phyloP scores from a whole-genome alignment of 768 basidiomycete species.

The Agaricus subrufescens region DNA sequence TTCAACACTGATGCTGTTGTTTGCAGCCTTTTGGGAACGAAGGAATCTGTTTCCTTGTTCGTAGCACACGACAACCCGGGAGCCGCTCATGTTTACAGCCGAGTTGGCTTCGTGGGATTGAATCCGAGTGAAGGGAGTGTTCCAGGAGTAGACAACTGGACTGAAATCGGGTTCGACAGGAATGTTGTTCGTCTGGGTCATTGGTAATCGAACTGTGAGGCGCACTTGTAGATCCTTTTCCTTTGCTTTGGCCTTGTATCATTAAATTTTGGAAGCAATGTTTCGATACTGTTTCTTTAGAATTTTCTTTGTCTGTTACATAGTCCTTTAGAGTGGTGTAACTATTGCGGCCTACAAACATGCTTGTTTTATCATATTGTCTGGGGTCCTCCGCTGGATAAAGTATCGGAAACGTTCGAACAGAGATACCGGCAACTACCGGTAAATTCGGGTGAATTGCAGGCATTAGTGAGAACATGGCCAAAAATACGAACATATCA shows the following conservation, averaged over 20 bases:
- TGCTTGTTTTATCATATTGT: background rate
- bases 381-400: background rate
- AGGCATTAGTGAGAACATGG: background rate
- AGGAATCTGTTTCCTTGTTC: constrained; percentile 56
- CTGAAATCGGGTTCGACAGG: constrained; percentile 61
- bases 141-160: constrained; percentile 45
- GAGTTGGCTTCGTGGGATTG: constrained; percentile 65
- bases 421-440: too few species aligned
- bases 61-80: constrained; percentile 50
- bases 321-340: background rate
- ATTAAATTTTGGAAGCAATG: too few species aligned
- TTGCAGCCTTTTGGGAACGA: constrained; percentile 24
- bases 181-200: constrained; percentile 49
- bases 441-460: background rate
- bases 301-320: background rate
- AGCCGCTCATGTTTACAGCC: constrained; percentile 53
- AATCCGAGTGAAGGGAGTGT: constrained; percentile 21
- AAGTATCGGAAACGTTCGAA: background rate
- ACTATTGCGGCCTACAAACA: background rate
- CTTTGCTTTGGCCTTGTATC: background rate
- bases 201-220: constrained; percentile 41
- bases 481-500: background rate
- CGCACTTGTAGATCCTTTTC: background rate
- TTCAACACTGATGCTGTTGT: constrained; percentile 17
- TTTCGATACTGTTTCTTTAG: background rate